Evolutionary conservation across 768 basidiomycete species (phyloP).

Genomic region (Leccinum sublutescens): DNA sequence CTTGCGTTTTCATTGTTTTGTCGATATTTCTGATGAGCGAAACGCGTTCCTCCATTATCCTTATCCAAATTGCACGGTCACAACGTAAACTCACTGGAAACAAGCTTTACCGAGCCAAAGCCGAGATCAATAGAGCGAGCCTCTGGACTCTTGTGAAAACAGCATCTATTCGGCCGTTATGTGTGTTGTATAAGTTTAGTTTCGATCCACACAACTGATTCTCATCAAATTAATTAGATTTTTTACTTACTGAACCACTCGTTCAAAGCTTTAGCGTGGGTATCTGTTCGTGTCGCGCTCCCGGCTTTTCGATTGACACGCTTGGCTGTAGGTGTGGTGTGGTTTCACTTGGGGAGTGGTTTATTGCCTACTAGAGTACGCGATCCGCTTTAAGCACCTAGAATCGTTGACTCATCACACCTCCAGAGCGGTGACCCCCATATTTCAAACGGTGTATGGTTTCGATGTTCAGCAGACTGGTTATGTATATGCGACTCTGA

Average conservation of each 20-base stretch:
- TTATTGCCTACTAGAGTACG: constrained; percentile 62
- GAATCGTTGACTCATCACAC: not conserved
- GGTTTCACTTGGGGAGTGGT: constrained; percentile 75
- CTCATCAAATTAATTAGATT: constrained; percentile 15
- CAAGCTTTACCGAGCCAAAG: constrained; percentile 52
- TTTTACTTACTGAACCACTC: constrained; percentile 55
- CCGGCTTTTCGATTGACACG: not conserved
- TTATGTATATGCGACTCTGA: constrained; percentile 51
- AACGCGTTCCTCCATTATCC: constrained; percentile 69
- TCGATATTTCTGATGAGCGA: constrained; percentile 62
- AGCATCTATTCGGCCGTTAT: constrained; percentile 66
- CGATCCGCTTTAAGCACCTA: not conserved
- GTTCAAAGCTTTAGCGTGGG: constrained; percentile 70
- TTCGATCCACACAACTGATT: not conserved
- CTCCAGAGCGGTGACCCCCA: constrained; percentile 49
- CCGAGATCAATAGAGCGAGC: constrained; percentile 59
- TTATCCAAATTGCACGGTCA: constrained; percentile 59
- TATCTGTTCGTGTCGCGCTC: constrained; percentile 1
- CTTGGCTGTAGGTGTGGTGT: constrained; percentile 50
- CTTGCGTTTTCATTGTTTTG: constrained; percentile 46
- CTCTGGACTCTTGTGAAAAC: constrained; percentile 59
- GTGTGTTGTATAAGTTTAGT: constrained; percentile 40
- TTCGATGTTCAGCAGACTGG: constrained; percentile 64
- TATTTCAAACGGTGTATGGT: constrained; percentile 54
- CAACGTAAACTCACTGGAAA: constrained; percentile 67